These are phyloP conservation scores for Babesia sp. DNA, from an alignment of 169 alveolate species.

Conservation along the genomic window DNA sequence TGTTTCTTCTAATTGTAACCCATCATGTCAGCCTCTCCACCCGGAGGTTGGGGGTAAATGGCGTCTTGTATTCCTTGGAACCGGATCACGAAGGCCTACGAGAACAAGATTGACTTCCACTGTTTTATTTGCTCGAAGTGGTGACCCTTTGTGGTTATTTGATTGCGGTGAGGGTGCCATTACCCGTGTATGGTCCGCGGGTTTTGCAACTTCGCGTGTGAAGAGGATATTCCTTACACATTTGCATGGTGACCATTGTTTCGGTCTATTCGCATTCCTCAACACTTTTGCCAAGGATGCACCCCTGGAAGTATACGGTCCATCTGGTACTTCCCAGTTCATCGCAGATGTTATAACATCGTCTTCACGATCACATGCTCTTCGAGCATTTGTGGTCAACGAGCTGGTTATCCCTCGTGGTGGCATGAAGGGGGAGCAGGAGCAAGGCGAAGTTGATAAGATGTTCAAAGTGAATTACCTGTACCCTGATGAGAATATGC, in stretches of 20 bases:
- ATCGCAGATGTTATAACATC: conserved; percentile 40
- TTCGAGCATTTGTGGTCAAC: conserved; percentile 28
- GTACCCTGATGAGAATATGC: conserved; percentile 44
- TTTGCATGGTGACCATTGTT: conserved; percentile 85
- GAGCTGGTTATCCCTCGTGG: conserved; percentile 38
- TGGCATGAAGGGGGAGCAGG: neutral
- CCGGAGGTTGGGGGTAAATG: conserved; percentile 41
- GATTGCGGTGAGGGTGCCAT: conserved; percentile 79
- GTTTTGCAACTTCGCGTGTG: conserved; percentile 41
- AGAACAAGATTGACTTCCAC: conserved; percentile 74
- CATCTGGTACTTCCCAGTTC: conserved; percentile 63
- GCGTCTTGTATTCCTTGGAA: conserved; percentile 73
- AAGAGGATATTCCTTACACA: conserved; percentile 79
- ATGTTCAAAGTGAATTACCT: conserved; percentile 26
- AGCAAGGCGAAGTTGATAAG: neutral
- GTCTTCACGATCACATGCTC: conserved; percentile 26
- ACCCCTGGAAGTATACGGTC: conserved; percentile 78
- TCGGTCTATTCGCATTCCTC: conserved; percentile 76
- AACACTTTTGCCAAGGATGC: neutral
- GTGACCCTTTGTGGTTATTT: conserved; percentile 68
- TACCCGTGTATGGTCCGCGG: conserved; percentile 55
- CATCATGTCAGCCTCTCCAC: conserved; percentile 5
- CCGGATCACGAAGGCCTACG: conserved; percentile 76
- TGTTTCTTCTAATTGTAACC: neutral
- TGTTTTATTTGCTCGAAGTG: conserved; percentile 61